Conservation (phyloP, 352 stramenopile genomes). For the Globisporangium takayamanum region DNA sequence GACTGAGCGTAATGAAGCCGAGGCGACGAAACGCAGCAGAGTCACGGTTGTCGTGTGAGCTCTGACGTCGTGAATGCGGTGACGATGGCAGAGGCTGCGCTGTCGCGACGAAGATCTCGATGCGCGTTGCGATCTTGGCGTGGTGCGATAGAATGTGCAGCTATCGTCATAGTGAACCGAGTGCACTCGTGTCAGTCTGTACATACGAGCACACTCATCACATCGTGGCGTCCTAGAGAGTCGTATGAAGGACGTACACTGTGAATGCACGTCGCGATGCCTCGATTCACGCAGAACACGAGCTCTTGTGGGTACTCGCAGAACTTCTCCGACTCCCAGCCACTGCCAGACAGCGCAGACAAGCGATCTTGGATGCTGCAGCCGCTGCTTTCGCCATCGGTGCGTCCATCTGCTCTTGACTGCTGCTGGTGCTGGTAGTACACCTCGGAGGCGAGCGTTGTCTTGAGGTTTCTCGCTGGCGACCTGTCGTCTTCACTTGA, state of each 20-base stretch:
- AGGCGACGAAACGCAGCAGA: conserved; percentile 26
- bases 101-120: conserved; percentile 38
- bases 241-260: conserved; percentile 11
- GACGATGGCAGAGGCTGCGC: neutral
- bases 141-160: conserved; percentile 31
- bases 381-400: too few relatives aligned
- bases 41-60: neutral
- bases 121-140: conserved; percentile 33
- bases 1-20: conserved; percentile 33
- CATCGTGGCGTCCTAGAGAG: conserved; percentile 5
- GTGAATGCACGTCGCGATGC: conserved; percentile 10
- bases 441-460: neutral
- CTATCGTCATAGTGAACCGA: conserved; percentile 3
- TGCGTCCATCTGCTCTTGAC: neutral
- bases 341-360: neutral
- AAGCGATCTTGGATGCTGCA: neutral
- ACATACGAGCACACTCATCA: too few relatives aligned
- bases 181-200: neutral
- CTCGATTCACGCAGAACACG: conserved; percentile 38
- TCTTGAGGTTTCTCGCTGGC: conserved; percentile 16
- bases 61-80: too few relatives aligned
- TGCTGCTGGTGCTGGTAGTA: neutral
- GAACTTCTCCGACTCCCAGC: conserved; percentile 50
- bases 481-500: conserved; percentile 30
- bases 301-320: conserved; percentile 58